Conservation (phyloP, 163 green algal genomes). For the Volvox carteri region DNA sequence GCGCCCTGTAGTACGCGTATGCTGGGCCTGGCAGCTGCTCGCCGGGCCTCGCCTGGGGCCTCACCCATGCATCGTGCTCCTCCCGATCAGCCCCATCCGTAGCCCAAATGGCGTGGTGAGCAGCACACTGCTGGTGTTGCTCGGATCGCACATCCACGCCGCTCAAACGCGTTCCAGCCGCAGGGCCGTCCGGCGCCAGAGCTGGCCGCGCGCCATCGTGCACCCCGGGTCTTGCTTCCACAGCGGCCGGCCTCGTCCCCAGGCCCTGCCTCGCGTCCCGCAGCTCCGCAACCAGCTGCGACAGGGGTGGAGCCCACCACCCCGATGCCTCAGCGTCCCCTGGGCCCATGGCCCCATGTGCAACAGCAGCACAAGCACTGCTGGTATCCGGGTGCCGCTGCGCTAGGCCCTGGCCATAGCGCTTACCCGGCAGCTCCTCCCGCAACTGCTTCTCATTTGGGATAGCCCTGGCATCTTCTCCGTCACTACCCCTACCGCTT, state of each 20-base stretch:
- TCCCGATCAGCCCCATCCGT: neutral
- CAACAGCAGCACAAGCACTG: too few relatives aligned
- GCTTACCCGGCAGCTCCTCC: too few relatives aligned
- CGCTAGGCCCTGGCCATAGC: too few relatives aligned
- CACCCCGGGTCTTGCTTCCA: neutral
- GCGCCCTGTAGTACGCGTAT: neutral
- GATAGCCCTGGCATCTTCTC: too few relatives aligned
- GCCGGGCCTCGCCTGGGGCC: too few relatives aligned
- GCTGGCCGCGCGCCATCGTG: neutral
- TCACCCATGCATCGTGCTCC: neutral
- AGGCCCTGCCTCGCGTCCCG: neutral
- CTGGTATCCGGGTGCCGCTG: too few relatives aligned
- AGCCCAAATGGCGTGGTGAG: neutral
- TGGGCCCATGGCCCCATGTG: too few relatives aligned
- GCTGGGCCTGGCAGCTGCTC: neutral
- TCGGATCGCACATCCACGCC: too few relatives aligned
- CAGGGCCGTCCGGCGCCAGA: neutral
- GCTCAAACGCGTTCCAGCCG: too few relatives aligned
- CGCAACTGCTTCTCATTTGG: too few relatives aligned
- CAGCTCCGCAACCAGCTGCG: slow-evolving; percentile 30
- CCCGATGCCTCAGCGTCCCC: neutral
- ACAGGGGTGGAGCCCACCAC: neutral
- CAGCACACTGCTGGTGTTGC: neutral
- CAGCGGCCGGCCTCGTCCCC: neutral
- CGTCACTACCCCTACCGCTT: too few relatives aligned